Evolutionary conservation across 1,284 basidiomycete genomes (phyloP).

Genomic region (Bondarzewia mesenterica): DNA sequence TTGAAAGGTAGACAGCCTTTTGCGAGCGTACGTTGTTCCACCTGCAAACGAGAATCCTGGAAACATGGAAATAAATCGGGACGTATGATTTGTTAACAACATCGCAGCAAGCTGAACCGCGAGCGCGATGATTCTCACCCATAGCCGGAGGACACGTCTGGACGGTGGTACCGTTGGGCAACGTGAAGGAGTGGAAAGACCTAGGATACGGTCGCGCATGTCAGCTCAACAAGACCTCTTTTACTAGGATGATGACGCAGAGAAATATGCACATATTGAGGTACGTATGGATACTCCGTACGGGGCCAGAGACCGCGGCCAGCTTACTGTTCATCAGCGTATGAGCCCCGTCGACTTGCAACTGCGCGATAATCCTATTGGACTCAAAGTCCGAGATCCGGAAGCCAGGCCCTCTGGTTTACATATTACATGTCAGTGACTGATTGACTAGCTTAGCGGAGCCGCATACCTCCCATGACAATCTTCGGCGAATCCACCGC

Average conservation of each 20-base stretch:
- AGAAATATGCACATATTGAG: constrained; percentile 49
- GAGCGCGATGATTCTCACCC: constrained; percentile 33
- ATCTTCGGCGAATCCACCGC: constrained; percentile 57
- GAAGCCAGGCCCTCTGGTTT: constrained; percentile 62
- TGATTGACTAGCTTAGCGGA: not conserved
- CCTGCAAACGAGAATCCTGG: constrained; percentile 47
- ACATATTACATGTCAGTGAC: not conserved
- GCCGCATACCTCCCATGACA: constrained; percentile 60
- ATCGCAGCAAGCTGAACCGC: too few species aligned
- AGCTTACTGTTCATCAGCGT: constrained; percentile 45
- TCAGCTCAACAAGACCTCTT: not conserved
- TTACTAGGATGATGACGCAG: not conserved
- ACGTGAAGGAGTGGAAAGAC: constrained; percentile 50
- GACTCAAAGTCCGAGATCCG: constrained; percentile 65
- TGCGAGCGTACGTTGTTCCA: constrained; percentile 59
- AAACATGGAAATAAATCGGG: not conserved
- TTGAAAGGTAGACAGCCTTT: not conserved
- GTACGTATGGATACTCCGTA: constrained; percentile 61
- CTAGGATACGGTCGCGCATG: not conserved
- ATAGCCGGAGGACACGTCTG: constrained; percentile 75
- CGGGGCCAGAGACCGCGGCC: constrained; percentile 42
- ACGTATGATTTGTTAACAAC: too few species aligned
- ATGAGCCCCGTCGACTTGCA: constrained; percentile 59
- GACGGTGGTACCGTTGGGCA: constrained; percentile 61
- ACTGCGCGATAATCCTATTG: constrained; percentile 58